Percentiles rank a stretch among this genome's conserved stretches.
phyloP scores from a whole-genome alignment of 208 protist species.

The Lotmaria passim region DNA sequence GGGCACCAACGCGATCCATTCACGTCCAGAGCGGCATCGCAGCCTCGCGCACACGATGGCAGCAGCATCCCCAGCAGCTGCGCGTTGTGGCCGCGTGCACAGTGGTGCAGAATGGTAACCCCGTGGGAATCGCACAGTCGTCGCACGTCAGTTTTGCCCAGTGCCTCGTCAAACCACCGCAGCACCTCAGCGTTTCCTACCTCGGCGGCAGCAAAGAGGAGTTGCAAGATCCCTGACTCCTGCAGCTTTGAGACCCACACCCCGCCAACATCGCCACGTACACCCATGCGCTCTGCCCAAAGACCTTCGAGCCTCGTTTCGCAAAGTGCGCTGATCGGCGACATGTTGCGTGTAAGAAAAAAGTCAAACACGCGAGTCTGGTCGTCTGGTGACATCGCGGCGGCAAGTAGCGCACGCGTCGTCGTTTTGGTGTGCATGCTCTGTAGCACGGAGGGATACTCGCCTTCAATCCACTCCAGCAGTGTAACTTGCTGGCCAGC shows the following conservation, averaged over 20 bases:
- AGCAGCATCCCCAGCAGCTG: constrained; percentile 43
- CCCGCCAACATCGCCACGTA: neutral
- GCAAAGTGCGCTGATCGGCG: neutral
- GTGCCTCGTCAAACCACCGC: constrained; percentile 36
- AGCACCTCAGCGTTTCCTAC: constrained; percentile 43
- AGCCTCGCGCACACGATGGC: neutral
- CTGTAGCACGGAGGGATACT: constrained; percentile 26
- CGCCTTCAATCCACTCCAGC: constrained; percentile 48
- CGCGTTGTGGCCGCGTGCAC: constrained; percentile 40
- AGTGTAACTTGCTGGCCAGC: constrained; percentile 38
- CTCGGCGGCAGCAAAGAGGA: constrained; percentile 52
- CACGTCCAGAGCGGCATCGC: too few species aligned
- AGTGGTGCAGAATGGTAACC: constrained; percentile 61
- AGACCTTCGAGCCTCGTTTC: neutral
- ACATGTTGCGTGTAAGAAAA: constrained; percentile 28
- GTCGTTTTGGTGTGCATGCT: neutral
- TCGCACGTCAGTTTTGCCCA: constrained; percentile 30
- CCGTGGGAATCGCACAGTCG: constrained; percentile 33
- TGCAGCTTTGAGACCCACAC: constrained; percentile 2
- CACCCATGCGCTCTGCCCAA: neutral
- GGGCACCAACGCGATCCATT: constrained; percentile 1
- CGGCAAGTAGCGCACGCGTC: constrained; percentile 13
- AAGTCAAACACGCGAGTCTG: constrained; percentile 37
- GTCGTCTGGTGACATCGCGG: constrained; percentile 32
- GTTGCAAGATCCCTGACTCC: constrained; percentile 16